phyloP scores from a whole-genome alignment of 192 early-diverging fungal species.

The Mortierella hygrophila region DNA sequence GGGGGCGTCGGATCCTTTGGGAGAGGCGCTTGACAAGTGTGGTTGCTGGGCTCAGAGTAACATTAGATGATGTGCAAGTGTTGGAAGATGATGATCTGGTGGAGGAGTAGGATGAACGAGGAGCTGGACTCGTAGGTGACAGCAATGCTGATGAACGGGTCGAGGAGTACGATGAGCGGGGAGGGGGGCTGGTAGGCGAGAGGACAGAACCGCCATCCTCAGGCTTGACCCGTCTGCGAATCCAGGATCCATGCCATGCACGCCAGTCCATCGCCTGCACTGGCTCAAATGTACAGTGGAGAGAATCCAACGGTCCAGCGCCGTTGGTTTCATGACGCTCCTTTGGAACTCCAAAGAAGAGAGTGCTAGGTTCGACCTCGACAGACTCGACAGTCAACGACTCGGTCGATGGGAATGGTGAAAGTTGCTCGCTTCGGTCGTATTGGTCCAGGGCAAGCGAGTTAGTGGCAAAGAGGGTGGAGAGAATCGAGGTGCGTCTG shows the following conservation, averaged over 20 bases:
- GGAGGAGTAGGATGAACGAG: constrained; percentile 4
- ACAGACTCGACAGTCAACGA: not conserved
- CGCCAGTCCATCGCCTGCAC: constrained; percentile 29
- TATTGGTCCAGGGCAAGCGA: not conserved
- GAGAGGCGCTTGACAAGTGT: not conserved
- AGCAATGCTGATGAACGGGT: not conserved
- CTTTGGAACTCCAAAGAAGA: not conserved
- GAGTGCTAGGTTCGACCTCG: not conserved
- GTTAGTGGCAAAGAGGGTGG: constrained; percentile 20
- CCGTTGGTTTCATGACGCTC: not conserved
- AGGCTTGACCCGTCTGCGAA: not conserved
- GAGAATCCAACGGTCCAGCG: not conserved
- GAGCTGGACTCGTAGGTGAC: constrained; percentile 2
- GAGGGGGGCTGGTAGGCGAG: not conserved
- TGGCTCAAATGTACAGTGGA: not conserved
- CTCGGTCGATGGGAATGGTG: not conserved
- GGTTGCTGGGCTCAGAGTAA: not conserved
- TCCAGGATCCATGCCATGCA: constrained; percentile 32
- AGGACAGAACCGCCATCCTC: constrained; percentile 1
- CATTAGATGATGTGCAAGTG: not conserved
- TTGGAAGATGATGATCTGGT: not conserved
- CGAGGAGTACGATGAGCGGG: not conserved
- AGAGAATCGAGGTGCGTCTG: constrained; percentile 24
- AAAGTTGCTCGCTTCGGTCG: not conserved
- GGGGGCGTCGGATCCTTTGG: not conserved